Base-by-base conservation (phyloP, 345 rosid genomes). In the Leavenworthia alabamica region DNA sequence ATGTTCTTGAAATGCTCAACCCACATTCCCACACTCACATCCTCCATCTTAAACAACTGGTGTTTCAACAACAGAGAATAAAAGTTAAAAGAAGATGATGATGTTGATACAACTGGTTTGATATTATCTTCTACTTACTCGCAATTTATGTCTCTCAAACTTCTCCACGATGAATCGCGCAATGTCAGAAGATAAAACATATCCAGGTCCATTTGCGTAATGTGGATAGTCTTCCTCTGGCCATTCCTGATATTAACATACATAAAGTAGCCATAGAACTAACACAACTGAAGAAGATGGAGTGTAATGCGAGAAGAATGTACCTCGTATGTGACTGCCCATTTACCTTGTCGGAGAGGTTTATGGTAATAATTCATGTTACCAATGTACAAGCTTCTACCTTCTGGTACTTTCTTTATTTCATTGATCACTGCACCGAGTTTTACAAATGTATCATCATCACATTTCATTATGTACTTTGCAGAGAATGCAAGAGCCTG, bases 21-120 rank as follows among this genome's bases (percentile, higher is more conserved):
- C 99, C 97, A 93, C 99, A 93, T 82, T 79, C 99, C 99, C 79
- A 93, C 81, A 31, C 99, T 93, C 70, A 93, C 97, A 32, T 93
- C 99, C 71, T 93, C 99, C 99, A 92, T 92, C 84, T 92, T 92
- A 73, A 89, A 92, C 73, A 92, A 28, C 98, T 92, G 88, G 73
- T 73, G 11, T n/a, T 39, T 37, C 62, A 42, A 56, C 28, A 55
- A 9, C 50, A 52, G 44, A 15, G 52, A 40, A 32, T 16, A 16
- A 20, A 7, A 13, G 64, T n/a, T 4, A 32, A n/a, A 23, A 28
- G 12, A 36, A 16, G 51, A 24, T n/a, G n/a, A n/a, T n/a, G n/a
- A n/a, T n/a, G n/a, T n/a, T 23, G 10, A 17, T 5, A 33, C 49
- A n/a, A 48, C 9, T 17, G 29, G 42, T 59, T 17, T 24, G 54